Evolutionary conservation across 2,329 filamentous ascomycete species (phyloP), one percentile per base, ranked within the genome.

Genomic region (Colletotrichum cereale): DNA sequence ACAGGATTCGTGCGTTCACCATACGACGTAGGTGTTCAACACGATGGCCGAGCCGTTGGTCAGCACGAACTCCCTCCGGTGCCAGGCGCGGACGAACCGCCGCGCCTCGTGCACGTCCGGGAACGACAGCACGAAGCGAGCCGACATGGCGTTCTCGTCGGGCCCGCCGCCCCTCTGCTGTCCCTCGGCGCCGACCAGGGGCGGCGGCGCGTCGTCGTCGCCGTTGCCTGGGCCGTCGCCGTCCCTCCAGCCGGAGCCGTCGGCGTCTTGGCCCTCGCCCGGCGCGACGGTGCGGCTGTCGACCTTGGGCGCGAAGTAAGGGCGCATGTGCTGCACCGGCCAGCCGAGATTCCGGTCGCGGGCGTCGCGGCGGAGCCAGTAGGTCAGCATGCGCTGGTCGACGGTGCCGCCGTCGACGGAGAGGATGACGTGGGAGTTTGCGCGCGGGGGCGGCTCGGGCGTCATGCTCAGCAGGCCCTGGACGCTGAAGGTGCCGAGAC

Each of bases 351-450:
- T 75, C 18, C 85, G 82, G 36, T 78, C 77, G 6, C 62, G 62
- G n/a, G 83, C 84, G 76, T 88, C 86, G 14, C 79, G 79, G 5
- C 76, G 76, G 60, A 88, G 80, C 47, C 82, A 80, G 36, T 73
- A 75, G 53, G 77, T 79, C 48, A 88, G 75, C 42, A 66, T 60
- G 69, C 75, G 66, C 29, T 71, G 65, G 6, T 74, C 73, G 38
- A 77, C 74, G 38, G 78, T 76, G 55, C 80, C 80, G 52, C 79
- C 80, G 26, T 79, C 77, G 18, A 85, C 74, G 36, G 76, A 76
- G 18, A 85, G 71, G 8, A 85, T 76, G 6, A 84, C 82, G 10
- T 80, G 73, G 71, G 75, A 75, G 31, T 66, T 69, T 40, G 77
- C 61, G 24, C 76, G 73, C 16, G 58, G 61, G 0, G 75, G 75